Evolutionary conservation across 2,329 filamentous ascomycete species (phyloP).

Genomic region (Colletotrichum liriopes): DNA sequence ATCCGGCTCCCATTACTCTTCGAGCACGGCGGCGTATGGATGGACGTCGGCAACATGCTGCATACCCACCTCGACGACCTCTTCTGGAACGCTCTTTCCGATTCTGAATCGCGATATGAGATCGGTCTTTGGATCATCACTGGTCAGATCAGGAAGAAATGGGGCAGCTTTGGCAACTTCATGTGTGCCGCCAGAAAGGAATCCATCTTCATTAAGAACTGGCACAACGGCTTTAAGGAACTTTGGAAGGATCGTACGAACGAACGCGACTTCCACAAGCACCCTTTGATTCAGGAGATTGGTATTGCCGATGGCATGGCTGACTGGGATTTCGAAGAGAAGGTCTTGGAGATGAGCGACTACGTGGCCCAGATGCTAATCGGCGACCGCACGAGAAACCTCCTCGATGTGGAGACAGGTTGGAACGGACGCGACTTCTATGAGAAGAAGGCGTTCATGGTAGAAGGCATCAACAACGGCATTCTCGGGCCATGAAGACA

Average conservation of each 20-base stretch:
- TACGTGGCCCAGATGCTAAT: conserved; percentile 57
- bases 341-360: conserved; percentile 52
- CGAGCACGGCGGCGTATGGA: conserved; percentile 55
- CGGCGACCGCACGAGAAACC: conserved; percentile 52
- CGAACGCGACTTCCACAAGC: not conserved
- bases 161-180: not conserved
- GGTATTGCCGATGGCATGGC: not conserved
- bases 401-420: conserved; percentile 49
- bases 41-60: conserved; percentile 57
- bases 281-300: not conserved
- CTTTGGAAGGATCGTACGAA: not conserved
- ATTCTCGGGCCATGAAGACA: not conserved
- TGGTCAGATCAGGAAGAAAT: not conserved
- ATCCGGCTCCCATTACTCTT: conserved; percentile 57
- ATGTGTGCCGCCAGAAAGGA: not conserved
- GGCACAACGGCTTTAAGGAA: not conserved
- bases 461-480: not conserved
- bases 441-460: conserved; percentile 50
- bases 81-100: conserved; percentile 52
- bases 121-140: not conserved
- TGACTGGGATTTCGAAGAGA: conserved; percentile 36
- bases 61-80: conserved; percentile 51
- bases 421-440: conserved; percentile 54
- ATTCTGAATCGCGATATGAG: not conserved
- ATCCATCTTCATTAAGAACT: not conserved